Base-by-base conservation (phyloP, 108 stramenopile species). In the Fistulifera pelliculosa region DNA sequence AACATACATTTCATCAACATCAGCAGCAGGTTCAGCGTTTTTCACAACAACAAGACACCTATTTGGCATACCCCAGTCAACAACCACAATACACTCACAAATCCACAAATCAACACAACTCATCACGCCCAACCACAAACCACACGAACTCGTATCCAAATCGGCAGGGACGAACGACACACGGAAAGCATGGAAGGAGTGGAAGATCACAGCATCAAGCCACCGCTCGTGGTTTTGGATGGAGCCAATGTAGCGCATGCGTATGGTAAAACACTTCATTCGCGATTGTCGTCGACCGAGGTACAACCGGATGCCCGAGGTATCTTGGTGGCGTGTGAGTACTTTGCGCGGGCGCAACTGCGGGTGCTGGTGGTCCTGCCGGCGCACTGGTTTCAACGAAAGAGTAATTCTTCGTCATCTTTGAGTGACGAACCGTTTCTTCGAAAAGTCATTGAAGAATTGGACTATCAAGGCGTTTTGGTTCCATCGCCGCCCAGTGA, bases 161-260 rank as follows among this genome's bases (percentile, higher is more conserved):
- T 57, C 26, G 56, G 56, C 10, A 41, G 41, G 2, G 35, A 49
- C 35, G 27, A 58, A 47, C 60, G 60, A 21, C 48, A 41, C 18
- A 26, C 52, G 16, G 79, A 80, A 64, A 72, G 70, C 16, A 81
- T 81, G 80, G 71, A 70, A 43, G 79, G 74, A 17, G 80, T 77
- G 11, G 63, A 65, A 58, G 68, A 73, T 44, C 55, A 61, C 18
- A 56, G 51, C 1, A 40, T 51, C 10, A 81, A 62, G 47, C 58
- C 71, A 26, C 88, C 88, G 2, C 50, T 90, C 41, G 71, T 90
- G 18, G 88, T 90, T 16, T 68, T 90, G 17, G 88, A 90, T 52
- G 88, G 84, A 31, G 88, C 88, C 55, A 90, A 90, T 54, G 68
- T 90, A 14, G 82, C 88, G 21, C 79, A 90, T 57, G 70, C 70